Base-by-base conservation (phyloP, 345 rosid genomes). In the Acer campestre region DNA sequence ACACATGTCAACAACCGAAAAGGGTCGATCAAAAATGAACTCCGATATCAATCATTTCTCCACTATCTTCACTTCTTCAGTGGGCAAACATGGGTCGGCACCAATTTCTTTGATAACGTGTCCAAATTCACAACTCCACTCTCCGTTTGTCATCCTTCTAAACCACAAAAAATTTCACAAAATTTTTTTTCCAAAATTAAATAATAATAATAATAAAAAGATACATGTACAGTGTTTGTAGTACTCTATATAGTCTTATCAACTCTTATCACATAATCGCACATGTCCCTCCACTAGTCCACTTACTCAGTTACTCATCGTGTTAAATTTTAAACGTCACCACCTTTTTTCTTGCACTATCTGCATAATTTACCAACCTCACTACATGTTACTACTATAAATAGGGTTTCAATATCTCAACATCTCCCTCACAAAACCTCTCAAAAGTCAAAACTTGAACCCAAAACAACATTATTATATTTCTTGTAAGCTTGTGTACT, bases 241-340 rank as follows among this genome's bases (percentile, higher is more conserved):
- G 14, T 4, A 31, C 38, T 3, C 3, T 31, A 31, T 31, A 25
- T 25, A 25, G 0, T n/a, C n/a, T n/a, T n/a, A n/a, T n/a, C n/a
- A n/a, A 31, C 17, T 66, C 67, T 73, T 59, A 12, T 64, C 75
- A 59, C 61, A 46, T 38, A 75, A 71, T 13, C 23, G 27, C 80
- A 75, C 79, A 64, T 81, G 81, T 25, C 44, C 71, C 68, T 38
- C 83, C 83, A 75, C 83, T 77, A 9, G 10, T 38, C 82, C 83
- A 75, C 83, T 77, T n/a, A 64, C 35, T 63, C 38, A 5, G 38
- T 4, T 35, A 35, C 35, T 7, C 31, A 17, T 58, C 18, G 2
- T 65, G 63, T 68, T 61, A 23, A 16, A 16, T n/a, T 64, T 48
- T 58, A 58, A 80, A 44, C 77, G 78, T 35, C 38, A 35, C 80